These are phyloP conservation scores for Zelopaecilomyces penicillatus DNA, from an alignment of 2,329 filamentous ascomycete species.

Conservation along the genomic window DNA sequence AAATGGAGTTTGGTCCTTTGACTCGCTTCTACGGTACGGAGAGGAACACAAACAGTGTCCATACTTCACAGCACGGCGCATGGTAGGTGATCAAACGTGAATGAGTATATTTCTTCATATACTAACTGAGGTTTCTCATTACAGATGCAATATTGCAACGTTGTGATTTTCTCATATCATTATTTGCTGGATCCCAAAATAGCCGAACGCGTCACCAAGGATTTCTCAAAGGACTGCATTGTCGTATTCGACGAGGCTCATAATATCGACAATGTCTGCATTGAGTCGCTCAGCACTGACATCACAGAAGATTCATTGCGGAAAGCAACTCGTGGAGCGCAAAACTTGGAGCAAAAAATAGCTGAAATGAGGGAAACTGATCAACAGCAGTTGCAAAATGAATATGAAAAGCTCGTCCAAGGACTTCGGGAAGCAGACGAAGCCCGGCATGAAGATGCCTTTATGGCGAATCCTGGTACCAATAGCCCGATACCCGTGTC, in stretches of 20 bases:
- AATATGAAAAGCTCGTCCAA: slow-evolving; percentile 92
- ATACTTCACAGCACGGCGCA: slow-evolving; percentile 89
- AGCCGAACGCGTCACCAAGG: slow-evolving; percentile 86
- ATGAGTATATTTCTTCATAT: background rate
- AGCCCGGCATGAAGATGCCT: slow-evolving; percentile 84
- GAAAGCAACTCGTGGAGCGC: slow-evolving; percentile 82
- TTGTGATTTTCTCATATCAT: slow-evolving; percentile 99
- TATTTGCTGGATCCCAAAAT: slow-evolving; percentile 98
- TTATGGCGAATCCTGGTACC: slow-evolving; percentile 81
- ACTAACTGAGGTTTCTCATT: background rate
- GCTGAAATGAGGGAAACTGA: slow-evolving; percentile 93
- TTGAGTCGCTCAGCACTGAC: slow-evolving; percentile 93
- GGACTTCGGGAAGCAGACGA: slow-evolving; percentile 83
- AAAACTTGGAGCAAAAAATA: slow-evolving; percentile 85
- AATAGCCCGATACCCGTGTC: background rate
- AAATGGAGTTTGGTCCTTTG: slow-evolving; percentile 91
- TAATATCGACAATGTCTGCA: slow-evolving; percentile 99
- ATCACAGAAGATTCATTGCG: slow-evolving; percentile 90
- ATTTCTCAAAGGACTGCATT: slow-evolving; percentile 96
- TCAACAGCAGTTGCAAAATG: slow-evolving; percentile 85
- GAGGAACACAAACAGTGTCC: slow-evolving; percentile 96
- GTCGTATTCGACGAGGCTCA: slow-evolving; percentile 98
- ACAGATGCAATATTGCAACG: slow-evolving; percentile 96
- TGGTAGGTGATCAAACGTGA: slow-evolving; percentile 49
- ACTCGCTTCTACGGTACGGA: slow-evolving; percentile 79